Evolutionary conservation across 495 filamentous ascomycete species (phyloP).

Genomic region (Pseudevernia furfuracea): DNA sequence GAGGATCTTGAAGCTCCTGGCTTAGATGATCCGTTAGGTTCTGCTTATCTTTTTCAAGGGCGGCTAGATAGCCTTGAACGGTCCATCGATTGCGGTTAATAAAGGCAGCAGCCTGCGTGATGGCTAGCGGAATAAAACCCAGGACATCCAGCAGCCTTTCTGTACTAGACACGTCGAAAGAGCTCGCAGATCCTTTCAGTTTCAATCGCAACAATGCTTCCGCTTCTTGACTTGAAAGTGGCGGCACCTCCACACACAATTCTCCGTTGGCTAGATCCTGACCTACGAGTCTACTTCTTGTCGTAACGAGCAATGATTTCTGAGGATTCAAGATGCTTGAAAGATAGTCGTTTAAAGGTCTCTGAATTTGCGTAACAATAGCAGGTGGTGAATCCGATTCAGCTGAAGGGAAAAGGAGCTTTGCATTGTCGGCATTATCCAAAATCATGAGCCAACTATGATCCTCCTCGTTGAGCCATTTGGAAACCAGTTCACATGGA

Average conservation of each 20-base stretch:
- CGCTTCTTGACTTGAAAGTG: background rate
- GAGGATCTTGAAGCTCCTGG: slow-evolving; percentile 9
- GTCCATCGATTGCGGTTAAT: background rate
- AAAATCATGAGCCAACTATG: too few species aligned
- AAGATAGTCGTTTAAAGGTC: too few species aligned
- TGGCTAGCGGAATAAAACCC: background rate
- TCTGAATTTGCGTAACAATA: too few species aligned
- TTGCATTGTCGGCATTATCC: too few species aligned
- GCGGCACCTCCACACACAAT: background rate
- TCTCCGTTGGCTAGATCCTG: background rate
- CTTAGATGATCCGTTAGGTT: slow-evolving; percentile 1
- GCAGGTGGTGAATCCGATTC: too few species aligned
- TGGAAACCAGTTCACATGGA: too few species aligned
- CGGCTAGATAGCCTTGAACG: background rate
- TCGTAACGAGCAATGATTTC: background rate
- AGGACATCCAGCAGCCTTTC: background rate
- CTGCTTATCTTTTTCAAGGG: background rate
- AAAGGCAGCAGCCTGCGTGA: background rate
- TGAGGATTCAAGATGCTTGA: background rate
- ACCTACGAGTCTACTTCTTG: background rate
- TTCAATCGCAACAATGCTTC: background rate
- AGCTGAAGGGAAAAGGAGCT: too few species aligned
- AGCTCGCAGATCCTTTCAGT: background rate
- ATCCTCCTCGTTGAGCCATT: too few species aligned
- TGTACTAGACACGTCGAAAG: background rate